Percentiles rank a stretch among this genome's conserved stretches.
Conservation (phyloP, 1,284 basidiomycete species). For the Cutaneotrichosporon dermatis region DNA sequence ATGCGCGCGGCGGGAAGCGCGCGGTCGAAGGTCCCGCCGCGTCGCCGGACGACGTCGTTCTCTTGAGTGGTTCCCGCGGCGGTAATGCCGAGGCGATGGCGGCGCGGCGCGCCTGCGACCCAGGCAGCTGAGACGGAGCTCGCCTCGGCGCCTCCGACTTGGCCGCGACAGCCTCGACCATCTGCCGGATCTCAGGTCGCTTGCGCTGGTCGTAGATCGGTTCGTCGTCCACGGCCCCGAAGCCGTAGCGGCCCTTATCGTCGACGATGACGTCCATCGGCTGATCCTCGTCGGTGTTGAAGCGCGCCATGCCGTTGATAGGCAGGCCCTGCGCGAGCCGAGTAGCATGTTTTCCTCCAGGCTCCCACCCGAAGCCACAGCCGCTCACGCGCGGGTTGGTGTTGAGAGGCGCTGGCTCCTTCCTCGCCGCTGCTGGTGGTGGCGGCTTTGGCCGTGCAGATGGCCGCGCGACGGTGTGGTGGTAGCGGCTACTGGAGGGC, state of each 20-base stretch:
- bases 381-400: conserved; percentile 30
- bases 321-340: conserved; percentile 1
- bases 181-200: conserved; percentile 17
- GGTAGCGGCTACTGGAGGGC: conserved; percentile 14
- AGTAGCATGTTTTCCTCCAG: conserved; percentile 27
- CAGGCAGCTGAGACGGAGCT: background rate
- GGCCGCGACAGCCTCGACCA: conserved; percentile 2
- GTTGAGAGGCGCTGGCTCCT: conserved; percentile 35
- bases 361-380: conserved; percentile 39
- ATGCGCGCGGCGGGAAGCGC: background rate
- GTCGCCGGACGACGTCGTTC: conserved; percentile 6
- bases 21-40: background rate
- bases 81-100: conserved; percentile 11
- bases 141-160: too few species aligned
- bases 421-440: background rate
- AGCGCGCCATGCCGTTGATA: background rate
- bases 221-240: conserved; percentile 21
- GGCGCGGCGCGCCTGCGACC: conserved; percentile 14
- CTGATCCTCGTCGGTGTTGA: conserved; percentile 11
- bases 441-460: conserved; percentile 2
- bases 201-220: conserved; percentile 28
- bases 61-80: conserved; percentile 9
- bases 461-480: conserved; percentile 32
- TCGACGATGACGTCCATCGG: conserved; percentile 29
- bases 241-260: conserved; percentile 30